phyloP scores from a whole-genome alignment of 2,329 filamentous ascomycete species.

The Aspergillus pseudonomiae region DNA sequence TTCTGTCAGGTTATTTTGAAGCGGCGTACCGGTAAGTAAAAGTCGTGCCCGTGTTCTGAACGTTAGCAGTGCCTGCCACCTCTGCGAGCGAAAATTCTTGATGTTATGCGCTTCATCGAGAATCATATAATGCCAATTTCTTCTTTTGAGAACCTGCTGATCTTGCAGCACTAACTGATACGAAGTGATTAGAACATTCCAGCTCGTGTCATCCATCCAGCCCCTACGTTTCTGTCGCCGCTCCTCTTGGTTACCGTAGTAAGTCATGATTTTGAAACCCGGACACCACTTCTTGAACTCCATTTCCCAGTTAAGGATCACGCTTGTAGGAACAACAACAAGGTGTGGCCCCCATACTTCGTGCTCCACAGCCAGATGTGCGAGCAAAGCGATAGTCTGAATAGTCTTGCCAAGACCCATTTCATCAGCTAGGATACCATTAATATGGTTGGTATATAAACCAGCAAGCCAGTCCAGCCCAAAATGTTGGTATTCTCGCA shows the following conservation, averaged over 20 bases:
- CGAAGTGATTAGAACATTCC: conserved; percentile 97
- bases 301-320: conserved; percentile 99
- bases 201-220: conserved; percentile 90
- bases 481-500: conserved; percentile 95
- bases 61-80: conserved; percentile 92
- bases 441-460: conserved; percentile 87
- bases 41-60: conserved; percentile 89
- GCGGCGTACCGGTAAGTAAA: conserved; percentile 86
- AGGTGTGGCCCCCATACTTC: conserved; percentile 95
- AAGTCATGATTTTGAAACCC: conserved; percentile 95
- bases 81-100: conserved; percentile 97
- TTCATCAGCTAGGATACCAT: conserved; percentile 95
- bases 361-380: conserved; percentile 87
- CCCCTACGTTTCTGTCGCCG: conserved; percentile 86
- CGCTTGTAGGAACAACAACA: conserved; percentile 94
- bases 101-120: conserved; percentile 99
- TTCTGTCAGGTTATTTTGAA: conserved; percentile 96
- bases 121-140: conserved; percentile 97
- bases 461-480: conserved; percentile 97
- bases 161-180: conserved; percentile 96
- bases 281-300: conserved; percentile 99
- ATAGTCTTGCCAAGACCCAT: conserved; percentile 99
- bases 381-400: conserved; percentile 91
- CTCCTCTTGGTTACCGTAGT: conserved; percentile 93
- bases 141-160: conserved; percentile 87